Conservation (phyloP, 2,329 filamentous ascomycete genomes). For the Ceratocystis lukuohia region DNA sequence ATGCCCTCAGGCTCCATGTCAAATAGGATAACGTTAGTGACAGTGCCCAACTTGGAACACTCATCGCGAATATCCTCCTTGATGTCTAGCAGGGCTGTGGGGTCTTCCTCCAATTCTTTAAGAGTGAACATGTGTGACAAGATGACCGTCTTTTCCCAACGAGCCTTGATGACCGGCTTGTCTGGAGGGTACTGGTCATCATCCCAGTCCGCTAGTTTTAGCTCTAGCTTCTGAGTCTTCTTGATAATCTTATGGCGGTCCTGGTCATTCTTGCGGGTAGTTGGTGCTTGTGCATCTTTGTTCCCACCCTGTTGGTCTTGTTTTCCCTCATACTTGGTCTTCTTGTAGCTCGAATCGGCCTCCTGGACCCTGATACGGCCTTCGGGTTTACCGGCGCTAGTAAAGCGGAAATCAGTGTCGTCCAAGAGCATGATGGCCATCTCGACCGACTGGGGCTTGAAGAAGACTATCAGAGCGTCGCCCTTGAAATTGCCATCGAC, state of each 20-base stretch:
- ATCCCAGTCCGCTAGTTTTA: slow-evolving; percentile 87
- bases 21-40: slow-evolving; percentile 84
- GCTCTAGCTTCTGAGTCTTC: slow-evolving; percentile 81
- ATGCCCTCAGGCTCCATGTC: slow-evolving; percentile 77
- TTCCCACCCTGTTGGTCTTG: slow-evolving; percentile 29
- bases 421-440: slow-evolving; percentile 72
- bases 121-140: slow-evolving; percentile 90
- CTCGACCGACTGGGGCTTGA: slow-evolving; percentile 83
- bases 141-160: slow-evolving; percentile 71
- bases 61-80: slow-evolving; percentile 90
- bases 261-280: slow-evolving; percentile 40
- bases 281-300: slow-evolving; percentile 21
- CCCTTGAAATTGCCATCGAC: slow-evolving; percentile 78
- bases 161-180: slow-evolving; percentile 35
- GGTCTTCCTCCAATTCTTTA: slow-evolving; percentile 71
- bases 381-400: slow-evolving; percentile 35
- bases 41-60: slow-evolving; percentile 69
- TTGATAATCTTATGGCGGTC: slow-evolving; percentile 84
- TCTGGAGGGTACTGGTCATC: slow-evolving; percentile 51
- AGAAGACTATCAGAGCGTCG: slow-evolving; percentile 85
- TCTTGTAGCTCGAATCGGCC: slow-evolving; percentile 87
- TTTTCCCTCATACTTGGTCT: slow-evolving; percentile 52
- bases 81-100: slow-evolving; percentile 72
- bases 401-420: slow-evolving; percentile 65
- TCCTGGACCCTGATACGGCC: slow-evolving; percentile 68